Conservation (phyloP, 2,329 filamentous ascomycete species). For the Aspergillus proliferans region DNA sequence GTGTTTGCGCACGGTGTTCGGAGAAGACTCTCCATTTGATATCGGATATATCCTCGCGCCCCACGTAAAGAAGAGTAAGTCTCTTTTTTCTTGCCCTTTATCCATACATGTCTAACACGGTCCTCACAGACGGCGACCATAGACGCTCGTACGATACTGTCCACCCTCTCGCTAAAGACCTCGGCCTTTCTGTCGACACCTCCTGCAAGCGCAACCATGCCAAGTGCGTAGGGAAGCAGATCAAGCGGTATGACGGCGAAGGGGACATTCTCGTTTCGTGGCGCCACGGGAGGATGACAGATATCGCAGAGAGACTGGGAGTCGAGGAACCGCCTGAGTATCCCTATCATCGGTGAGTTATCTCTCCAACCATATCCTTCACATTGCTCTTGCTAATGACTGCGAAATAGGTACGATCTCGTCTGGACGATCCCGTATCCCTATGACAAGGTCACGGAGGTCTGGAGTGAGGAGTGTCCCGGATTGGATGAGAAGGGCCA, state of each 20-base stretch:
- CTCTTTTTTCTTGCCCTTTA: background rate
- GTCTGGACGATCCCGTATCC: constrained; percentile 26
- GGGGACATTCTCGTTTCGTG: constrained; percentile 26
- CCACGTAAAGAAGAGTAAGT: constrained; percentile 17
- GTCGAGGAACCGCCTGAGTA: constrained; percentile 16
- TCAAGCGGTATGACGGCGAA: constrained; percentile 14
- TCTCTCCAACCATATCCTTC: background rate
- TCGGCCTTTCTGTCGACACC: constrained; percentile 21
- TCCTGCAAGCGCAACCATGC: constrained; percentile 19
- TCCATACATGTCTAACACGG: constrained; percentile 1
- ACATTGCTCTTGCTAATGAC: background rate
- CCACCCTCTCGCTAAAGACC: constrained; percentile 20
- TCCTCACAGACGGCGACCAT: constrained; percentile 9
- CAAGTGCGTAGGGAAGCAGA: constrained; percentile 16
- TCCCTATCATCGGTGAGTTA: constrained; percentile 20
- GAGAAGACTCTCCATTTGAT: constrained; percentile 15
- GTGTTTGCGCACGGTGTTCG: constrained; percentile 23
- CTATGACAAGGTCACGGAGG: constrained; percentile 20
- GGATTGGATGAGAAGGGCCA: constrained; percentile 15
- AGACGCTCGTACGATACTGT: constrained; percentile 19
- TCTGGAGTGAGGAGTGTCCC: constrained; percentile 21
- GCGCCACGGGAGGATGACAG: constrained; percentile 21
- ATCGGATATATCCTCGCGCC: constrained; percentile 26
- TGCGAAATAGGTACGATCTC: constrained; percentile 19
- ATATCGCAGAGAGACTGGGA: constrained; percentile 17